Base-by-base conservation (phyloP, 805 yeast genomes). In the Pichia membranifaciens region DNA sequence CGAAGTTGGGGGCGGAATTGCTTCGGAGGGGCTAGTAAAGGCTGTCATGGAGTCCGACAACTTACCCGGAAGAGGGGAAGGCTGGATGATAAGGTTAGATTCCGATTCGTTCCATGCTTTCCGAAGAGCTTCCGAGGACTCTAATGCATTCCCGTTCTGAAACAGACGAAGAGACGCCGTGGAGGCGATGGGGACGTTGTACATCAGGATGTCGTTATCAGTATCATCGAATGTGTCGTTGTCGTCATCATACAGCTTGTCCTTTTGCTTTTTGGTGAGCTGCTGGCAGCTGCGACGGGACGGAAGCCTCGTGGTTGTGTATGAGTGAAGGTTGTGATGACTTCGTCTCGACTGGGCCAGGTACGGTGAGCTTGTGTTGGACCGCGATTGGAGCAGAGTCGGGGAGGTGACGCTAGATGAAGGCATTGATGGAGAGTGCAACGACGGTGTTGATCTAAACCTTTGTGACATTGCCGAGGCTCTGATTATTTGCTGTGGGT, bases 131-230 rank as follows among this genome's bases (percentile, higher is more conserved):
- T 54, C 56, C 5, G 54, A 44, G 9, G 61, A 54, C 43, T 52
- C 48, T 10, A 45, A 43, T 15, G 51, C 38, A 36, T 44, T 48
- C 9, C 56, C 47, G 37, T 49, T 41, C 21, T 55, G 56, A 31
- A 65, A 58, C 3, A 67, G 53, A 13, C 69, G 53, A 3, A 65
- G 51, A 4, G 68, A 63, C 0, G 69, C 58, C 5, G 58, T 51
- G 22, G 58, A 60, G 2, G 82, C 75, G 59, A 69, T 69, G 8
- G 82, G 82, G 10, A 78, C 78, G 51, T 77, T 76, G 70, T 75
- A 77, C 47, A 76, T 72, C 15, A 69, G 44, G 0, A 71, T 63
- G 47, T 70, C 72, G 36, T 67, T 72, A 1, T 61, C 57, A 22
- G 69, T 64, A 25, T 71, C 72, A 44, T 67, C 68, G 32, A 37